A percentile compares a stretch with the other conserved stretches of the same genome.
Conservation (phyloP, 352 stramenopile species). For the Phytophthora pistaciae region DNA sequence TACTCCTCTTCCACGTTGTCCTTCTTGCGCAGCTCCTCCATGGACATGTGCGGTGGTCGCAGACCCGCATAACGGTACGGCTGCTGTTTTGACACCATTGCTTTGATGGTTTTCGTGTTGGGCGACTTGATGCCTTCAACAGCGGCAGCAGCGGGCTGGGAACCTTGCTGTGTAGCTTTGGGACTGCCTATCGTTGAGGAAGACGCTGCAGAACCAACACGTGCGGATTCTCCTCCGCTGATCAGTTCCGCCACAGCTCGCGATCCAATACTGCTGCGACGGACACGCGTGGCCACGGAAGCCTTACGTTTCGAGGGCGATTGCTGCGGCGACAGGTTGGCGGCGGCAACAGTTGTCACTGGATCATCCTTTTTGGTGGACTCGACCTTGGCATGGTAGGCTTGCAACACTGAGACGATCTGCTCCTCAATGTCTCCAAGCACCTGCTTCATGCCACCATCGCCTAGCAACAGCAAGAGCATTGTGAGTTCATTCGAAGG, state of each 20-base stretch:
- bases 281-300: slow-evolving; percentile 20
- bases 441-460: slow-evolving; percentile 80
- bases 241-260: slow-evolving; percentile 13
- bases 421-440: slow-evolving; percentile 84
- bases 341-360: slow-evolving; percentile 3
- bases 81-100: slow-evolving; percentile 68
- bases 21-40: slow-evolving; percentile 85
- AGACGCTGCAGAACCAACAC: slow-evolving; percentile 10
- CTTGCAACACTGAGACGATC: slow-evolving; percentile 70
- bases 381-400: slow-evolving; percentile 70
- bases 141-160: slow-evolving; percentile 2
- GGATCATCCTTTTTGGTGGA: slow-evolving; percentile 47
- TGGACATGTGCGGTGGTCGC: slow-evolving; percentile 70
- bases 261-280: slow-evolving; percentile 16
- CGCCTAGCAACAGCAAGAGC: slow-evolving; percentile 7
- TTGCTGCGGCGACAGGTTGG: slow-evolving; percentile 12
- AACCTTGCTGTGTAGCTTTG: slow-evolving; percentile 17
- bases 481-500: neutral
- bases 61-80: slow-evolving; percentile 78
- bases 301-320: slow-evolving; percentile 29
- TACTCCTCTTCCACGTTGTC: slow-evolving; percentile 90
- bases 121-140: slow-evolving; percentile 29
- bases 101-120: slow-evolving; percentile 43
- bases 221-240: slow-evolving; percentile 9
- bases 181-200: slow-evolving; percentile 1